Percentiles rank a stretch among this genome's conserved stretches.
Conservation (phyloP, 352 stramenopile species). For the Phytopythium aichiense region DNA sequence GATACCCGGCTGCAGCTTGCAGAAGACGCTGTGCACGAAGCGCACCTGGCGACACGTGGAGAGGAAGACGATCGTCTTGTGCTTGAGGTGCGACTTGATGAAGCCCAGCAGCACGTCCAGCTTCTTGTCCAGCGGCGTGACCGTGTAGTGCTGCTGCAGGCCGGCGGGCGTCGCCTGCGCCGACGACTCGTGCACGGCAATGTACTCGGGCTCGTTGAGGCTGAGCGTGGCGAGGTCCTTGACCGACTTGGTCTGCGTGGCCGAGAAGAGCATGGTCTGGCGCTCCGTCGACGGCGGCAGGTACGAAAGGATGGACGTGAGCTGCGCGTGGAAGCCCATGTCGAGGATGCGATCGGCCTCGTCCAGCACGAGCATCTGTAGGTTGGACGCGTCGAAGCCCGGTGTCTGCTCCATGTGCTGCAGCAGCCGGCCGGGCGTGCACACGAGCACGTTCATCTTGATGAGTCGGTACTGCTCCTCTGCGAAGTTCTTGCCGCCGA, state of each 20-base stretch:
- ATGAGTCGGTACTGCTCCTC: slow-evolving; percentile 95
- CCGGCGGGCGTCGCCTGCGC: slow-evolving; percentile 88
- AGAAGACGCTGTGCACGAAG: slow-evolving; percentile 95
- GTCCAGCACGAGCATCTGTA: slow-evolving; percentile 98
- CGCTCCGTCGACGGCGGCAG: slow-evolving; percentile 80
- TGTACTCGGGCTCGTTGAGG: slow-evolving; percentile 95
- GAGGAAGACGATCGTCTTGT: slow-evolving; percentile 99
- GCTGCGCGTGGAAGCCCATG: slow-evolving; percentile 98
- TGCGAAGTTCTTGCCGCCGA: slow-evolving; percentile 94
- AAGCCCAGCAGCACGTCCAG: slow-evolving; percentile 98
- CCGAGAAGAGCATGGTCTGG: slow-evolving; percentile 98
- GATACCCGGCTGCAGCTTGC: slow-evolving; percentile 95
- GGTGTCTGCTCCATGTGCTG: slow-evolving; percentile 99
- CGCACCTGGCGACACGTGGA: slow-evolving; percentile 96
- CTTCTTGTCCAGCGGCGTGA: slow-evolving; percentile 95
- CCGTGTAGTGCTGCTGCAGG: slow-evolving; percentile 94
- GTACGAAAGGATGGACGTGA: slow-evolving; percentile 96
- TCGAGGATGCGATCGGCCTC: slow-evolving; percentile 99
- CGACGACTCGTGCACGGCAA: slow-evolving; percentile 94
- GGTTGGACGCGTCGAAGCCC: slow-evolving; percentile 92
- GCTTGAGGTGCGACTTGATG: slow-evolving; percentile 97
- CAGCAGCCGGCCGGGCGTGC: slow-evolving; percentile 94
- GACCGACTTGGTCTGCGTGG: slow-evolving; percentile 97
- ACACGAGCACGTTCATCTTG: slow-evolving; percentile 97
- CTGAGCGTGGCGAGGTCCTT: slow-evolving; percentile 96